These are phyloP conservation scores for Fraxinus americana DNA, from an alignment of 257 asterid genomes.

Conservation along the genomic window DNA sequence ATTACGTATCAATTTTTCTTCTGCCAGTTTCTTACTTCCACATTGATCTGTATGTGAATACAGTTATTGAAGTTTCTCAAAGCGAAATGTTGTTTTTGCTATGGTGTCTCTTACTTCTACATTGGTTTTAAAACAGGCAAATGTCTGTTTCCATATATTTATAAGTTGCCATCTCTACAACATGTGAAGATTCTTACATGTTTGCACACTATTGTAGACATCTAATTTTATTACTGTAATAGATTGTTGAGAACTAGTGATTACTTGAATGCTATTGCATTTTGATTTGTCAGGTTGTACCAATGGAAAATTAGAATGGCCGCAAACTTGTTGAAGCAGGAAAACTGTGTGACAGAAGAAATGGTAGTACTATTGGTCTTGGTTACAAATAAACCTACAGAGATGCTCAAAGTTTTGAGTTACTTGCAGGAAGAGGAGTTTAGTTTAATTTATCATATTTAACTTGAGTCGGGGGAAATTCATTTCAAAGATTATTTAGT, in stretches of 20 bases:
- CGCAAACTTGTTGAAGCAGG: constrained; percentile 93
- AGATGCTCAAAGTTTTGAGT: constrained; percentile 19
- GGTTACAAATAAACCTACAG: constrained; percentile 4
- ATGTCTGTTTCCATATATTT: background rate
- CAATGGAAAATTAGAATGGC: constrained; percentile 90
- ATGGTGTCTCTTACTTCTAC: background rate
- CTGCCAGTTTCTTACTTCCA: background rate
- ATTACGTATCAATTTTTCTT: background rate
- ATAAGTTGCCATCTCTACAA: background rate
- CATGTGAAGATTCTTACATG: background rate
- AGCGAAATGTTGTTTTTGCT: background rate
- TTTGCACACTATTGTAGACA: background rate
- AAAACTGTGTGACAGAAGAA: constrained; percentile 96
- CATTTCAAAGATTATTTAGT: no score
- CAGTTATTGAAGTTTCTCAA: background rate
- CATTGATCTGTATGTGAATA: background rate
- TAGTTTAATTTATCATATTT: no score
- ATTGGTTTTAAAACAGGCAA: background rate
- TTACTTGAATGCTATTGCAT: constrained; percentile 17
- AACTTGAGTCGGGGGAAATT: no score
- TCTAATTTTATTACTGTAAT: background rate
- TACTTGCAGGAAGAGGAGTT: constrained; percentile 86
- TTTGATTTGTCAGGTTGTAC: constrained; percentile 68
- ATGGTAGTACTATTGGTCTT: constrained; percentile 49
- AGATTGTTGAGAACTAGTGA: constrained; percentile 21